Evolutionary conservation across 192 early-diverging fungal species (phyloP), one percentile per base, ranked within the genome.

Genomic region (Coemansia sp.): DNA sequence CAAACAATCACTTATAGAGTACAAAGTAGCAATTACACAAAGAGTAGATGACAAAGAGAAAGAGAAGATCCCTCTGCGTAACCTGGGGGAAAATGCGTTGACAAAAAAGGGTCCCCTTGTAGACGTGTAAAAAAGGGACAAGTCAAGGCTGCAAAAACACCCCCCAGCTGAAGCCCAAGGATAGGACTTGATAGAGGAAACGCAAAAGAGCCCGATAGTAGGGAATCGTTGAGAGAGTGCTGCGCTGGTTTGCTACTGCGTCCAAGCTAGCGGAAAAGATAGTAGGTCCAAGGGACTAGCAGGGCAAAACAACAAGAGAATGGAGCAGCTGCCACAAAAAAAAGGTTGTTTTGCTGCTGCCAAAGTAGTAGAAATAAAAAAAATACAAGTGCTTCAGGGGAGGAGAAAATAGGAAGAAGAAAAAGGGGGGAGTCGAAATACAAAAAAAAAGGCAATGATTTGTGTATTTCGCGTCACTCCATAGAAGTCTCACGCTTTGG

Each of bases 401-500:
- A 37, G 31, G 34, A 16, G n/a, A 6, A 45, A 57, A 39, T 10
- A 43, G 37, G 14, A 42, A 37, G 44, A 64, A 18, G 53, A 54
- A 53, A 56, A n/a, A n/a, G 47, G 38, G 17, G 49, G 49, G 20
- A n/a, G 16, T 36, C 40, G 60, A n/a, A 39, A 47, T 47, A 47
- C 23, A 47, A 18, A 34, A 47, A 37, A 39, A 40, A 21, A 5
- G 52, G 18, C 40, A 34, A 46, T 36, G 14, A 50, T 50, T 50
- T 59, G 40, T 23, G 44, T 30, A 47, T 47, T 30, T 47, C 23
- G 21, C 21, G 45, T 28, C 20, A 14, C 18, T 26, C 23, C 45
- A 23, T 30, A 28, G 23, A 68, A 68, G 66, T 68, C 66, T 44
- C 66, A 68, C 66, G 66, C 58, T 68, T 40, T 32, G 23, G 42